A percentile compares a stretch with the other conserved stretches of the same genome.
Evolutionary conservation across 352 stramenopile genomes (phyloP).

Genomic region (Globisporangium splendens): DNA sequence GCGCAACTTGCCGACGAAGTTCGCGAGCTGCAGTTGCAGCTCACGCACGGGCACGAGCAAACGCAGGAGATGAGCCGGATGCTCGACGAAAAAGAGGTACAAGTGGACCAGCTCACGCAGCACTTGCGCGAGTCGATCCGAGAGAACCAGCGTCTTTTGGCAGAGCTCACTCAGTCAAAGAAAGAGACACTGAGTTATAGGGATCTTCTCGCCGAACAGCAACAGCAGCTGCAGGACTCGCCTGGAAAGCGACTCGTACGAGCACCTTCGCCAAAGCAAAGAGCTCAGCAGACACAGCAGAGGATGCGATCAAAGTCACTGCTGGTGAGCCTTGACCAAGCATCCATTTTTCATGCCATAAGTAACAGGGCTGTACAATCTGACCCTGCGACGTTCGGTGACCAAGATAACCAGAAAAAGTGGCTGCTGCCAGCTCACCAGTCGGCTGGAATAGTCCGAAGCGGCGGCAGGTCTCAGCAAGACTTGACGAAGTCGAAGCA

Average conservation of each 20-base stretch:
- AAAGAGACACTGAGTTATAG: slow-evolving; percentile 25
- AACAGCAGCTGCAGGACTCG: slow-evolving; percentile 17
- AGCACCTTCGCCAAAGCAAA: background rate
- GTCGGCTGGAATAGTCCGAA: slow-evolving; percentile 17
- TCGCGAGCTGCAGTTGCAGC: slow-evolving; percentile 39
- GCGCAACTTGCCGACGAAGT: slow-evolving; percentile 61
- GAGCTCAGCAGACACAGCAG: background rate
- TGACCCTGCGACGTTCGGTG: too few relatives aligned
- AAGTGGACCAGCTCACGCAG: slow-evolving; percentile 30
- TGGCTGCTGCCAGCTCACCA: slow-evolving; percentile 2
- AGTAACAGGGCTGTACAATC: background rate
- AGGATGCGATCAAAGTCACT: too few relatives aligned
- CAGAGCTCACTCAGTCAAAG: slow-evolving; percentile 42
- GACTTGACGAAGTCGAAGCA: slow-evolving; percentile 30
- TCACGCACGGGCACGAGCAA: slow-evolving; percentile 29
- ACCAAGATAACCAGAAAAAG: too few relatives aligned
- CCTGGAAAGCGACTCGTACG: slow-evolving; percentile 19
- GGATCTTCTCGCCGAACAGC: slow-evolving; percentile 16
- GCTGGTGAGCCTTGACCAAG: too few relatives aligned
- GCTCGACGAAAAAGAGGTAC: slow-evolving; percentile 37
- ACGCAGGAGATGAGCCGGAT: slow-evolving; percentile 30
- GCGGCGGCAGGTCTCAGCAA: slow-evolving; percentile 5
- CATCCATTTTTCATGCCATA: too few relatives aligned
- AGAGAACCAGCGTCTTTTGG: slow-evolving; percentile 47
- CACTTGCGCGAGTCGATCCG: slow-evolving; percentile 54